These are phyloP conservation scores for Penicillium sp. DNA, from an alignment of 2,329 filamentous ascomycete genomes.

Conservation along the genomic window DNA sequence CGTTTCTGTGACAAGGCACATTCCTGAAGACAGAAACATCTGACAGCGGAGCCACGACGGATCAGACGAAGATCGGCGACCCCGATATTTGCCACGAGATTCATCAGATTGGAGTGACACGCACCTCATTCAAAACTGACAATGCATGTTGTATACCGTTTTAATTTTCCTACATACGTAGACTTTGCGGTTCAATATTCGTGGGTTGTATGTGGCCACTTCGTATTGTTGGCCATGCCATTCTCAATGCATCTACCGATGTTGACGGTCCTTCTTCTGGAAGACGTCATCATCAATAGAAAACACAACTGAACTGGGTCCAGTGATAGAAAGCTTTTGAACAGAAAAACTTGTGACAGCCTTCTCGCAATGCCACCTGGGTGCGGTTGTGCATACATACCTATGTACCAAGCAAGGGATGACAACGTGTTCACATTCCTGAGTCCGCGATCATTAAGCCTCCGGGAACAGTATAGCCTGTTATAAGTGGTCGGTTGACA, in stretches of 20 bases:
- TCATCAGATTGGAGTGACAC: not conserved
- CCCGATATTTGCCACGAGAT: constrained; percentile 9
- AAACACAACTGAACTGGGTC: not conserved
- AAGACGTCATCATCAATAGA: not conserved
- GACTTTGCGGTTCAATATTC: not conserved
- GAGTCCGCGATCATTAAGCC: not conserved
- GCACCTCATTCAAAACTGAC: not conserved
- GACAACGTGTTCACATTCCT: constrained; percentile 14
- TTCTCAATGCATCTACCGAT: not conserved
- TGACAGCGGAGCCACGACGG: constrained; percentile 16
- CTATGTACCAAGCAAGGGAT: constrained; percentile 13
- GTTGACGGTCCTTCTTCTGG: not conserved
- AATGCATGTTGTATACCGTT: not conserved
- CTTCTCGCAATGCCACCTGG: not conserved
- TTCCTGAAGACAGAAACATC: constrained; percentile 16
- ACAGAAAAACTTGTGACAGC: not conserved
- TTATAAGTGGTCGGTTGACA: not conserved
- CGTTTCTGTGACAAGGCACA: constrained; percentile 11
- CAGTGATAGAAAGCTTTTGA: not conserved
- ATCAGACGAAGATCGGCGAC: constrained; percentile 17
- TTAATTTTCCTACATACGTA: not conserved
- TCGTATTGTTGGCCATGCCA: too few relatives aligned
- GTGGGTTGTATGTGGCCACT: not conserved
- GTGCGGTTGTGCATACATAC: constrained; percentile 6
- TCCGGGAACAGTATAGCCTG: not conserved